Base-by-base conservation (phyloP, 2,329 filamentous ascomycete species). In the Nigrospora osmanthi region DNA sequence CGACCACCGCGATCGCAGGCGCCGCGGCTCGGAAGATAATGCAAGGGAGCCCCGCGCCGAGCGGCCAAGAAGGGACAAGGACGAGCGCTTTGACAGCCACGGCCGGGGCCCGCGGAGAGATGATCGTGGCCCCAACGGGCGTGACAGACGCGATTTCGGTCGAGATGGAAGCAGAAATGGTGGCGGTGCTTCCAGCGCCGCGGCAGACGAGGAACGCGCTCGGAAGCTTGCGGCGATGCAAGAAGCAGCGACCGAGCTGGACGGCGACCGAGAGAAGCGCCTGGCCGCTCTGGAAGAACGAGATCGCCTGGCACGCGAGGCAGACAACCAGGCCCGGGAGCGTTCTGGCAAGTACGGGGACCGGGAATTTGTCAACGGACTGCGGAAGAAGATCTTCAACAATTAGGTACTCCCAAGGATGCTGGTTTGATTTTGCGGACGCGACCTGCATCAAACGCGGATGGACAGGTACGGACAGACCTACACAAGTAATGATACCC, bases 221-320 rank as follows among this genome's bases (percentile, higher is more conserved):
- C 74, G 76, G 19, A 87, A 81, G 59, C 65, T 89, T 15, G 84
- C 81, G 14, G 82, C 80, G 10, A 89, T 89, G 85, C 83, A 87
- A 60, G 75, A 76, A 15, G 83, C 81, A 28, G 85, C 85, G 5
- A 74, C 72, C 1, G 78, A 84, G 11, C 69, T 94, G 40, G 86
- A 91, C 54, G 59, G 70, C n/a, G 81, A 85, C 53, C 81, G 89
- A 31, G 78, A 78, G 51, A 73, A 76, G 47, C 78, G 88, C 19
- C 68, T 94, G 11, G 77, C 79, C 0, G 79, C 80, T 1, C 67
- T 90, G 15, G 81, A 79, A 19, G 77, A 80, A 50, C 73, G 73
- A 48, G 88, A 94, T 53, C 73, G 76, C 40, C 69, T 69, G 15
- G 76, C 81, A 38, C 72, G 75, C 12, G 81, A 87, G 48, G 77